Percentiles rank a stretch among this genome's conserved stretches.
Evolutionary conservation across 805 yeast species (phyloP).

Genomic region (Saccharomycopsis fodiens): DNA sequence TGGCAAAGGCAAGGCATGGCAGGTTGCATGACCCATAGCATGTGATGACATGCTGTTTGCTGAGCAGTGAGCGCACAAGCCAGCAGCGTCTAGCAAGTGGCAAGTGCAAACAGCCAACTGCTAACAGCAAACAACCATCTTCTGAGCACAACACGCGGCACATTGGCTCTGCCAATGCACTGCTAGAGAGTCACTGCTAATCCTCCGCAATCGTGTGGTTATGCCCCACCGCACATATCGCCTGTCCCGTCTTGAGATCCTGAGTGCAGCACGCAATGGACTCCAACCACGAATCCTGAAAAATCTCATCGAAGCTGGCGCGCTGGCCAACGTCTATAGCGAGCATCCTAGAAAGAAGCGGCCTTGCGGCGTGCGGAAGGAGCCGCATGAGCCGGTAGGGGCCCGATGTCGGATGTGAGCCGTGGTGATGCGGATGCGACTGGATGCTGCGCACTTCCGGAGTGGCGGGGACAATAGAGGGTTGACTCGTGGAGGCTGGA

Average conservation of each 20-base stretch:
- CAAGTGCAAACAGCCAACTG: no score
- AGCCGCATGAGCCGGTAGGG: constrained; percentile 77
- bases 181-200: no score
- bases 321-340: constrained; percentile 52
- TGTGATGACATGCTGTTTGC: no score
- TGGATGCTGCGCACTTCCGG: background rate
- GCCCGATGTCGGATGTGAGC: constrained; percentile 48
- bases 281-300: constrained; percentile 63
- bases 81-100: no score
- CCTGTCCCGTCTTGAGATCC: constrained; percentile 30
- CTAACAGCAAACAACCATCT: no score
- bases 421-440: constrained; percentile 7
- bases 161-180: no score
- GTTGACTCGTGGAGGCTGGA: background rate
- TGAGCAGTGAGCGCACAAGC: no score
- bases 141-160: no score
- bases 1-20: no score
- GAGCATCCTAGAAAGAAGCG: constrained; percentile 60
- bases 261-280: constrained; percentile 56
- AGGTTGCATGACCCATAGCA: no score
- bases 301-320: constrained; percentile 59
- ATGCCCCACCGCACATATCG: constrained; percentile 41
- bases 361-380: constrained; percentile 78
- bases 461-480: background rate
- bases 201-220: constrained; percentile 42